phyloP scores from a whole-genome alignment of 805 yeast species.

The Kodamaea restingae region DNA sequence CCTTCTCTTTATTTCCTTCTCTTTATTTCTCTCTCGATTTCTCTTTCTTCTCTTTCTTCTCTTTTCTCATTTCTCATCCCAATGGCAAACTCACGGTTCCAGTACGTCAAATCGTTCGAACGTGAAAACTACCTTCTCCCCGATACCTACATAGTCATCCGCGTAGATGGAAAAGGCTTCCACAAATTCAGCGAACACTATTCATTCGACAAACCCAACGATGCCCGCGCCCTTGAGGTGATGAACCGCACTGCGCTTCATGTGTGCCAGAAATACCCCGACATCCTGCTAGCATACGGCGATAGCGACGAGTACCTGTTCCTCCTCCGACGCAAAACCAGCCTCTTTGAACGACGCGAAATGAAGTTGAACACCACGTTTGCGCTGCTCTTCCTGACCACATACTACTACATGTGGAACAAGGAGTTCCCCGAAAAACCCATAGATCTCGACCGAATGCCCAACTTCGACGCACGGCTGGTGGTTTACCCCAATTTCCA shows the following conservation, averaged over 20 bases:
- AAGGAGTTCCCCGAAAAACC: conserved; percentile 49
- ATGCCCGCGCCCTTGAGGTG: conserved; percentile 63
- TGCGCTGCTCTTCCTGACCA: conserved; percentile 76
- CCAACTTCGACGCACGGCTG: conserved; percentile 89
- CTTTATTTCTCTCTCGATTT: background rate
- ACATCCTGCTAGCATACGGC: conserved; percentile 80
- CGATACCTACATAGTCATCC: conserved; percentile 72
- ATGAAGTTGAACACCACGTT: conserved; percentile 77
- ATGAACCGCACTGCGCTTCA: conserved; percentile 79
- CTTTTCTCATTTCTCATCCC: background rate
- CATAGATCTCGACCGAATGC: conserved; percentile 53
- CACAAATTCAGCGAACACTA: conserved; percentile 77
- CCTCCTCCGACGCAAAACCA: conserved; percentile 59
- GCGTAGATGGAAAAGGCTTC: conserved; percentile 93
- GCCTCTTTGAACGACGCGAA: conserved; percentile 77
- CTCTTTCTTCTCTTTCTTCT: background rate
- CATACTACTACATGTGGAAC: conserved; percentile 68
- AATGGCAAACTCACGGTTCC: conserved; percentile 85
- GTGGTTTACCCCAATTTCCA: conserved; percentile 70
- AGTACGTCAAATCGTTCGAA: conserved; percentile 83
- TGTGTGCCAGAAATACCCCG: conserved; percentile 63
- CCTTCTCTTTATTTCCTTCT: no score
- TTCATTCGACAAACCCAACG: conserved; percentile 84
- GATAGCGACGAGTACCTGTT: conserved; percentile 95
- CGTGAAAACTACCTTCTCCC: conserved; percentile 68